Conservation (phyloP, 2,329 filamentous ascomycete species). For the Diplodia seriata region DNA sequence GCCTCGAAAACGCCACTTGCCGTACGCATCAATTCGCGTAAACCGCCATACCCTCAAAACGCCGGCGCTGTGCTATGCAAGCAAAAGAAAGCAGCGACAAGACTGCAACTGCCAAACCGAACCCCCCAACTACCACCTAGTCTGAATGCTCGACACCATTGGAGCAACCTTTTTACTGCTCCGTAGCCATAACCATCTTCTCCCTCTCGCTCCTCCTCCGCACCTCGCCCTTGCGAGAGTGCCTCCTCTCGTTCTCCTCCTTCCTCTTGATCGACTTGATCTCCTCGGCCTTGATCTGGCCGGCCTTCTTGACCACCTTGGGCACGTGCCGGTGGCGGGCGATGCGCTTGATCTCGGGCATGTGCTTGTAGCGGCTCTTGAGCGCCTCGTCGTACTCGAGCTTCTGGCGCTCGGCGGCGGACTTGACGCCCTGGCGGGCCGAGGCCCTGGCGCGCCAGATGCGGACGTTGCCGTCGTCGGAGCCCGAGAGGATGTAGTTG, state of each 20-base stretch:
- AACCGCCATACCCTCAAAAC: conserved; percentile 27
- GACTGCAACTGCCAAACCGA: background rate
- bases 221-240: conserved; percentile 82
- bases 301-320: conserved; percentile 93
- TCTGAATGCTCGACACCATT: background rate
- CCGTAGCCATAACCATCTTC: conserved; percentile 82
- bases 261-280: conserved; percentile 84
- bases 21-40: background rate
- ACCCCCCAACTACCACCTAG: background rate
- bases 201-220: conserved; percentile 81
- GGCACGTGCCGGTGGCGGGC: conserved; percentile 89
- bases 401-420: conserved; percentile 81
- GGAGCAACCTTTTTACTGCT: conserved; percentile 55
- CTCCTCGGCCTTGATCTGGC: conserved; percentile 92
- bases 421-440: conserved; percentile 82
- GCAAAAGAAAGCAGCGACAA: conserved; percentile 18
- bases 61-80: conserved; percentile 30
- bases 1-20: conserved; percentile 1
- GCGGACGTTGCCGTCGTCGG: conserved; percentile 89
- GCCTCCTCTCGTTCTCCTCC: conserved; percentile 93
- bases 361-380: conserved; percentile 81
- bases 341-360: conserved; percentile 95
- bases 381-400: conserved; percentile 91
- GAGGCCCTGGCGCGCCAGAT: conserved; percentile 91
- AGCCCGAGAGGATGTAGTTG: conserved; percentile 87